These are phyloP conservation scores for Glebionis coronaria DNA, from an alignment of 129 eudicot species.

Conservation along the genomic window DNA sequence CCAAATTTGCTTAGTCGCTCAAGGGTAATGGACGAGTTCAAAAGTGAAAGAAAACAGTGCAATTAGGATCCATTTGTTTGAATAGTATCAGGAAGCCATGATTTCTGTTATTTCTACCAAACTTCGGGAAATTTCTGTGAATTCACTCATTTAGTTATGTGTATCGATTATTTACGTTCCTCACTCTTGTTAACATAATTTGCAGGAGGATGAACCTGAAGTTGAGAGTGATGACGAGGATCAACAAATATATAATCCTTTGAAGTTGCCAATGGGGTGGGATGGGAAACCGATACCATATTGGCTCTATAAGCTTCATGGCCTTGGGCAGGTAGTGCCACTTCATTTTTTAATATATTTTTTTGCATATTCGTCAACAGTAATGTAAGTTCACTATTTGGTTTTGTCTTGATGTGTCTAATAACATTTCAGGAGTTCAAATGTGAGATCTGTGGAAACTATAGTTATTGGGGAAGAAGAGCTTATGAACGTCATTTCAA, in stretches of 20 bases:
- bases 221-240: slow-evolving; percentile 98
- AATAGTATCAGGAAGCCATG: too few relatives aligned
- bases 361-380: background rate
- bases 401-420: background rate
- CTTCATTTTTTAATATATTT: background rate
- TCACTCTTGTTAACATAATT: slow-evolving; percentile 12
- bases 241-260: slow-evolving; percentile 83
- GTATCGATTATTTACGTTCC: background rate
- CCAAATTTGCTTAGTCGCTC: background rate
- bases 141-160: background rate
- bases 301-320: slow-evolving; percentile 99
- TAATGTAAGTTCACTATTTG: background rate
- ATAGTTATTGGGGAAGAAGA: slow-evolving; percentile 96
- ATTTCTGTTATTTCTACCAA: too few relatives aligned
- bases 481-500: slow-evolving; percentile 98
- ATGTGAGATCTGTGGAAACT: slow-evolving; percentile 98
- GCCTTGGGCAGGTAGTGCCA: slow-evolving; percentile 34
- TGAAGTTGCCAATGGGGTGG: slow-evolving; percentile 98
- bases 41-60: too few relatives aligned
- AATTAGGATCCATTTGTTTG: too few relatives aligned
- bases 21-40: too few relatives aligned
- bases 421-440: slow-evolving; percentile 73
- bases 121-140: background rate
- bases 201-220: slow-evolving; percentile 85
- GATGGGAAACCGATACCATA: slow-evolving; percentile 99